A percentile compares a stretch with the other conserved stretches of the same genome.
Evolutionary conservation across 1,284 basidiomycete species (phyloP).

Genomic region (Fomitiporia mediterranea): DNA sequence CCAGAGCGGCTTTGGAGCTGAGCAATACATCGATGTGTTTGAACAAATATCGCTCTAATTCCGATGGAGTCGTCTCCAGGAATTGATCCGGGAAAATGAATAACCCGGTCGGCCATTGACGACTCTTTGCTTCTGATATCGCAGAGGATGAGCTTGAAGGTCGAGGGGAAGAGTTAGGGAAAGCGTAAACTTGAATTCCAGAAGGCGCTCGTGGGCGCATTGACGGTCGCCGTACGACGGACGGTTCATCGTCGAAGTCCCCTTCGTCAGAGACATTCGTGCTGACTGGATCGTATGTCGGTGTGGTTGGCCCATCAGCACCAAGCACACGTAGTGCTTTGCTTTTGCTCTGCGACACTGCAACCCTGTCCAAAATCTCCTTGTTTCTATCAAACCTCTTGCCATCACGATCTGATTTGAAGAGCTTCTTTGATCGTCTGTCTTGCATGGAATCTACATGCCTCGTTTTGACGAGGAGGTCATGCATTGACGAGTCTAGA

Average conservation of each 20-base stretch:
- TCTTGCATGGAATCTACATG: neutral
- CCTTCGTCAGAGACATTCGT: slow-evolving; percentile 9
- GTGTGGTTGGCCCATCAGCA: neutral
- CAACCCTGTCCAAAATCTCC: slow-evolving; percentile 10
- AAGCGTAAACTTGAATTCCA: neutral
- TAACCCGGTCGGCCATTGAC: slow-evolving; percentile 35
- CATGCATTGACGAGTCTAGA: slow-evolving; percentile 6
- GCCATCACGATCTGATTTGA: slow-evolving; percentile 3
- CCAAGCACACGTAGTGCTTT: slow-evolving; percentile 20
- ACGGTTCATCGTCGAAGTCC: neutral
- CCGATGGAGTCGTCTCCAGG: slow-evolving; percentile 49
- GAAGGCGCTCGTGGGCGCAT: slow-evolving; percentile 16
- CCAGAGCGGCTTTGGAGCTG: slow-evolving; percentile 52
- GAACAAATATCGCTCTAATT: slow-evolving; percentile 66
- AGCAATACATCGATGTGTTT: slow-evolving; percentile 60
- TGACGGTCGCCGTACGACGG: neutral
- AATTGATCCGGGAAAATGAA: slow-evolving; percentile 32
- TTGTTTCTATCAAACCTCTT: slow-evolving; percentile 13
- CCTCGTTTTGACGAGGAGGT: slow-evolving; percentile 9
- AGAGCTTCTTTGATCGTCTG: slow-evolving; percentile 13
- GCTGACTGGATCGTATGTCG: slow-evolving; percentile 5
- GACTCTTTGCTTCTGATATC: neutral
- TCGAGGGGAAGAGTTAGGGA: neutral
- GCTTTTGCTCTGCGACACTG: slow-evolving; percentile 11
- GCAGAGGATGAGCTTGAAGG: slow-evolving; percentile 1